Percentiles rank a stretch among this genome's conserved stretches.
These are phyloP conservation scores for Mycena filopes DNA, from an alignment of 768 basidiomycete species.

Conservation along the genomic window DNA sequence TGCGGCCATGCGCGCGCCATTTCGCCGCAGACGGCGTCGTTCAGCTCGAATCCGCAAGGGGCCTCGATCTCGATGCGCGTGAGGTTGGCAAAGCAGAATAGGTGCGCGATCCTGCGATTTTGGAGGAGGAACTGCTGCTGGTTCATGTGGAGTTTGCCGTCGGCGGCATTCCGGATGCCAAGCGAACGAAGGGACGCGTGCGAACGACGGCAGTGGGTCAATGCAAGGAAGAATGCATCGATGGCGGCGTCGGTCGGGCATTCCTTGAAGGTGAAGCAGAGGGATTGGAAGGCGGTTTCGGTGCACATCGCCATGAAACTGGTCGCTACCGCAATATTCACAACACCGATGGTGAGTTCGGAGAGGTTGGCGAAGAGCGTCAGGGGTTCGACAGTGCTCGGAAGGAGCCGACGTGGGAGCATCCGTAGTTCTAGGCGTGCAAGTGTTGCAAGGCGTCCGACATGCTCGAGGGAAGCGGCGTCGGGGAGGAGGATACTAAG, in stretches of 20 bases:
- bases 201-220: neutral
- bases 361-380: neutral
- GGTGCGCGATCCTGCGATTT: neutral
- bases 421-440: neutral
- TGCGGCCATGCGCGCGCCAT: slow-evolving; percentile 10
- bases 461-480: neutral
- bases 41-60: neutral
- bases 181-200: neutral
- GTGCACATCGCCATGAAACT: neutral
- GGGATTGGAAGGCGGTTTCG: neutral
- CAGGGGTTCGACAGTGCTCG: neutral
- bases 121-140: neutral
- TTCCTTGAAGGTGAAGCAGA: neutral
- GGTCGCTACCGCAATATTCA: neutral
- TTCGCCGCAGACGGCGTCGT: neutral
- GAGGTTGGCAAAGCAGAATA: neutral
- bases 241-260: neutral
- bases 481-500: neutral
- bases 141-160: neutral
- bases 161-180: neutral
- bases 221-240: neutral
- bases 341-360: neutral
- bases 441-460: neutral
- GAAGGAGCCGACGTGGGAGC: neutral
- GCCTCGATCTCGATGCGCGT: neutral